Percentiles rank a stretch among this genome's conserved stretches.
These are phyloP conservation scores for Cryoendolithus antarcticus DNA, from an alignment of 2,329 filamentous ascomycete genomes.

Conservation along the genomic window DNA sequence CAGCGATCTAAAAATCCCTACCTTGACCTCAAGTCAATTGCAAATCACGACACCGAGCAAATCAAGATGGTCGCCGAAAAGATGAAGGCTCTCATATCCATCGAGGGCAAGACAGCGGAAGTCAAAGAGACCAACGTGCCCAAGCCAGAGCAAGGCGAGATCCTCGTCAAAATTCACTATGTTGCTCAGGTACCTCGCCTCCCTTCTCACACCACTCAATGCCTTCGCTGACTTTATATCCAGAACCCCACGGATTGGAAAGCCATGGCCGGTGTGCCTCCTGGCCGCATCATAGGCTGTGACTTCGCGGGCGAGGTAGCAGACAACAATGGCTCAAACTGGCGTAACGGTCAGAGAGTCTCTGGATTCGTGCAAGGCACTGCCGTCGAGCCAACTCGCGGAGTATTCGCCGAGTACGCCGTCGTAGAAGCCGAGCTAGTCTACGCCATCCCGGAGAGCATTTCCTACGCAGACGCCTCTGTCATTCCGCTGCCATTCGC, in stretches of 20 bases:
- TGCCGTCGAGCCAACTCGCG: conserved; percentile 3
- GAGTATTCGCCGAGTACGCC: conserved; percentile 19
- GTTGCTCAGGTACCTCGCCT: conserved; percentile 6
- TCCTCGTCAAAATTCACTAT: conserved; percentile 17
- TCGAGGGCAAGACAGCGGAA: conserved; percentile 2
- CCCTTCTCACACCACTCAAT: too few species aligned
- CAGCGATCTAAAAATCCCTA: too few species aligned
- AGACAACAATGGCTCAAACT: conserved; percentile 8
- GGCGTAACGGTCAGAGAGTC: conserved; percentile 4
- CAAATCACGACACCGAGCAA: too few species aligned
- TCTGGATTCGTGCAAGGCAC: conserved; percentile 5
- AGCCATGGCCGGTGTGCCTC: conserved; percentile 2
- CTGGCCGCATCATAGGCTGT: conserved; percentile 13
- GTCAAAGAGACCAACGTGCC: conserved; percentile 15
- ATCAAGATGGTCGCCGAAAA: too few species aligned
- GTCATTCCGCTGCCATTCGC: conserved; percentile 31
- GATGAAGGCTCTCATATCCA: conserved; percentile 5
- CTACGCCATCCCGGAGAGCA: conserved; percentile 23
- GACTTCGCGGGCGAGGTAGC: conserved; percentile 21
- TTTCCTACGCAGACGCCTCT: conserved; percentile 23
- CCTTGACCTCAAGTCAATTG: too few species aligned
- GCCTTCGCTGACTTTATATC: too few species aligned
- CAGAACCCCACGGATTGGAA: conserved; percentile 19
- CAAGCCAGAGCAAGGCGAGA: conserved; percentile 12
- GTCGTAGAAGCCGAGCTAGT: conserved; percentile 17